Conservation (phyloP, 2,329 filamentous ascomycete species). For the Penicillium sp. region DNA sequence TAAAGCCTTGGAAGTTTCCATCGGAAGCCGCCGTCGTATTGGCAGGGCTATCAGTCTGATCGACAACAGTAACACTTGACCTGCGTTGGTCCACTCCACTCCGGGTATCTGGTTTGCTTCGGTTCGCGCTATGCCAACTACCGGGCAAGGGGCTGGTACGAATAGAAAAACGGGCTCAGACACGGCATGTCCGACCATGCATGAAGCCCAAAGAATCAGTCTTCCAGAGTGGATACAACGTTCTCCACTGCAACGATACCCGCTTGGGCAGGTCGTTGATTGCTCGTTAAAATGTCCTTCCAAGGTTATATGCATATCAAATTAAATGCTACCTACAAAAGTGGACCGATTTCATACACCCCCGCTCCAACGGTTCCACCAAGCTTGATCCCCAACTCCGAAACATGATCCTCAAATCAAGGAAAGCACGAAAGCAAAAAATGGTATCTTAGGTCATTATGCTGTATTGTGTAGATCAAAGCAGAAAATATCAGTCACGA, state of each 20-base stretch:
- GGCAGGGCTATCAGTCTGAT: conserved; percentile 5
- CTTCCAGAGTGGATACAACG: conserved; percentile 4
- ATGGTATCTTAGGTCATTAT: conserved; percentile 2
- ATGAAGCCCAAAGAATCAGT: conserved; percentile 13
- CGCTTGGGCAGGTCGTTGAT: conserved; percentile 10
- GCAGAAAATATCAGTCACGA: not conserved
- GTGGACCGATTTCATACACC: not conserved
- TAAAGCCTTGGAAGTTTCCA: not conserved
- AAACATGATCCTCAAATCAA: not conserved
- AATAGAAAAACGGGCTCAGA: conserved; percentile 14
- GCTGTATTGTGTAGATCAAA: not conserved
- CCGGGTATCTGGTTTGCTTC: not conserved
- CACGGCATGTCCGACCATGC: conserved; percentile 22
- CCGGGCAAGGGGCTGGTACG: not conserved
- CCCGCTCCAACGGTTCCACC: not conserved
- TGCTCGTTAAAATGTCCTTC: not conserved
- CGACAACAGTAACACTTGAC: conserved; percentile 7
- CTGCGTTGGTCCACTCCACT: conserved; percentile 7
- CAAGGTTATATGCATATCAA: not conserved
- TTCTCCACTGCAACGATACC: conserved; percentile 8
- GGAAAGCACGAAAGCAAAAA: not conserved
- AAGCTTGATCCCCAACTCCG: not conserved
- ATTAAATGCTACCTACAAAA: not conserved
- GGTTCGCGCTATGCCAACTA: not conserved
- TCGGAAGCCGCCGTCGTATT: conserved; percentile 7